Percentiles rank a stretch among this genome's conserved stretches.
phyloP scores from a whole-genome alignment of 352 stramenopile genomes.

The Lagenidium sp. region DNA sequence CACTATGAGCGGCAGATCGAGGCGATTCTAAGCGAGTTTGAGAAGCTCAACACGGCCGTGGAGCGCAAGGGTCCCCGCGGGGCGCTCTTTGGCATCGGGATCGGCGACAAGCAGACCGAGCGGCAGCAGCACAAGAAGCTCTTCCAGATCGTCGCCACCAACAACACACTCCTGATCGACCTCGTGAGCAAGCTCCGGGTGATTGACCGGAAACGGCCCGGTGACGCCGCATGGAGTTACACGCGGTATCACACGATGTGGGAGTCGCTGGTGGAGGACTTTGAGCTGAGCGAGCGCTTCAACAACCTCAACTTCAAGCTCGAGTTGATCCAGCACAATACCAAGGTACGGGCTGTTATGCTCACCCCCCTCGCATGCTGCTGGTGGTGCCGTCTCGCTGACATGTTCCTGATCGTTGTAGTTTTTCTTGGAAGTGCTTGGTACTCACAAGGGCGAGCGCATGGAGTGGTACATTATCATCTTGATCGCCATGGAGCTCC shows the following conservation, averaged over 20 bases:
- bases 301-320: constrained; percentile 97
- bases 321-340: constrained; percentile 97
- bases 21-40: constrained; percentile 92
- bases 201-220: constrained; percentile 89
- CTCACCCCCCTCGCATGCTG: no score
- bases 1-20: constrained; percentile 95
- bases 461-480: constrained; percentile 99
- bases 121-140: constrained; percentile 70
- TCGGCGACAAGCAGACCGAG: constrained; percentile 44
- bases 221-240: constrained; percentile 93
- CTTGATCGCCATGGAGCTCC: constrained; percentile 92
- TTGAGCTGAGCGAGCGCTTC: constrained; percentile 92
- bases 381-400: no score
- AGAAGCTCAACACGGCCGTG: constrained; percentile 87
- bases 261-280: constrained; percentile 85
- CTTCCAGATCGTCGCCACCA: constrained; percentile 90
- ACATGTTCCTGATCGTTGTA: constrained; percentile 16
- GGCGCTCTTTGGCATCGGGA: constrained; percentile 48
- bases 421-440: constrained; percentile 98
- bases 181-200: constrained; percentile 95
- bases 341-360: constrained; percentile 64
- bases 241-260: constrained; percentile 92
- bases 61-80: constrained; percentile 66
- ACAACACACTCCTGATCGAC: constrained; percentile 96
- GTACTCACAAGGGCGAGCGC: constrained; percentile 90